Percentiles rank a stretch among this genome's conserved stretches.
Conservation (phyloP, 305 asterid species). For the Solanum hybrid region DNA sequence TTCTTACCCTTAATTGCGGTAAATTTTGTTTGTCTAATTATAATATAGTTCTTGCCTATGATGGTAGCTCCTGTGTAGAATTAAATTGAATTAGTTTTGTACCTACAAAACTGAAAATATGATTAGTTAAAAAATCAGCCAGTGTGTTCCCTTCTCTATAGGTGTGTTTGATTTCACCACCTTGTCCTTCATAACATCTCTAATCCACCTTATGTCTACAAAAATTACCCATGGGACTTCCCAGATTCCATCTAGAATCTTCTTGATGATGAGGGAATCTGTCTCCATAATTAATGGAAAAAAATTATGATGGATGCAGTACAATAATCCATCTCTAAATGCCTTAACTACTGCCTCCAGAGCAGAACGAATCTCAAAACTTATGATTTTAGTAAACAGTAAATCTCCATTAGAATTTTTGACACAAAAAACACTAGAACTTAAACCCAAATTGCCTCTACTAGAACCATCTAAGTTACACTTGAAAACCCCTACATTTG, state of each 20-base stretch:
- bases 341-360: neutral
- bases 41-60: neutral
- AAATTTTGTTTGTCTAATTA: too few relatives aligned
- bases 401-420: neutral
- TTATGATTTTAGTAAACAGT: neutral
- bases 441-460: neutral
- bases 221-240: neutral
- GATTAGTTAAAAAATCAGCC: neutral
- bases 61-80: neutral
- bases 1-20: neutral
- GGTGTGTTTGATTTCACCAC: neutral
- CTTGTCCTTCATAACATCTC: neutral
- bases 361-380: neutral
- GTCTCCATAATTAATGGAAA: neutral
- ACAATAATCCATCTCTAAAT: neutral
- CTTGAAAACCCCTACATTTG: neutral
- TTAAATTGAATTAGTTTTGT: neutral
- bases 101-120: neutral
- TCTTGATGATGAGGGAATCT: neutral
- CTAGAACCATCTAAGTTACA: neutral
- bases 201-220: neutral
- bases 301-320: neutral
- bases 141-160: neutral
- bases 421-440: neutral
- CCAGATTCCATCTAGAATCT: neutral